Evolutionary conservation across 495 filamentous ascomycete species (phyloP).

Genomic region (Pseudomonodictys pantanalensis): DNA sequence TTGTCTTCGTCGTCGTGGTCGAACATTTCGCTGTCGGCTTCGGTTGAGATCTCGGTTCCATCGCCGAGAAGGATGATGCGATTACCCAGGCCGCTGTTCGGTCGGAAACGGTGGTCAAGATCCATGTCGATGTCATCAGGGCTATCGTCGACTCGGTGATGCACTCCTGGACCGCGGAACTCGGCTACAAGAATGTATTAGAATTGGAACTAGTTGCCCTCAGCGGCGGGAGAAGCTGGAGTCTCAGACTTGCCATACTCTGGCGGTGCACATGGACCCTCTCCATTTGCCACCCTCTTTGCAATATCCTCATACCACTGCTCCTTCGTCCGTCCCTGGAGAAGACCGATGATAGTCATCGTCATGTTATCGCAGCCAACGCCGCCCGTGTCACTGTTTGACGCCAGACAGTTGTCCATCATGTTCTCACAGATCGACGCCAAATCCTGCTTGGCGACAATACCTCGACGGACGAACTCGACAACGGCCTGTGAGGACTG

Average conservation of each 20-base stretch:
- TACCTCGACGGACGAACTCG: slow-evolving; percentile 93
- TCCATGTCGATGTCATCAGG: slow-evolving; percentile 90
- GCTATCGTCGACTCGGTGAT: slow-evolving; percentile 89
- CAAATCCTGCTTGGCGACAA: slow-evolving; percentile 90
- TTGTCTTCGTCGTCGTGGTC: slow-evolving; percentile 84
- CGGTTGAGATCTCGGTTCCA: slow-evolving; percentile 83
- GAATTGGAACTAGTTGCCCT: slow-evolving; percentile 32
- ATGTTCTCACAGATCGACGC: slow-evolving; percentile 97
- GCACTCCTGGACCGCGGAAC: slow-evolving; percentile 87
- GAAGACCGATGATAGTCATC: slow-evolving; percentile 85
- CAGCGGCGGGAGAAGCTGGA: slow-evolving; percentile 31
- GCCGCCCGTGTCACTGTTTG: slow-evolving; percentile 94
- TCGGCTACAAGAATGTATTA: slow-evolving; percentile 62
- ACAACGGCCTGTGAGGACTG: slow-evolving; percentile 96
- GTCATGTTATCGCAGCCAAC: slow-evolving; percentile 99
- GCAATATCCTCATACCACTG: slow-evolving; percentile 97
- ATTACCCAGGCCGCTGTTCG: slow-evolving; percentile 63
- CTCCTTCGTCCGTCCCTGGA: slow-evolving; percentile 87
- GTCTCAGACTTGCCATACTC: slow-evolving; percentile 91
- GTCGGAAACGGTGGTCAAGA: slow-evolving; percentile 58
- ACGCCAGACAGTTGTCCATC: slow-evolving; percentile 99
- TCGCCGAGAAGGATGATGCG: slow-evolving; percentile 93
- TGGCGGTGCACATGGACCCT: slow-evolving; percentile 96
- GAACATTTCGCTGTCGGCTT: slow-evolving; percentile 88
- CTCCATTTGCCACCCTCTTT: slow-evolving; percentile 90